These are phyloP conservation scores for Simplicillium aogashimaense DNA, from an alignment of 2,329 filamentous ascomycete genomes.

Conservation along the genomic window DNA sequence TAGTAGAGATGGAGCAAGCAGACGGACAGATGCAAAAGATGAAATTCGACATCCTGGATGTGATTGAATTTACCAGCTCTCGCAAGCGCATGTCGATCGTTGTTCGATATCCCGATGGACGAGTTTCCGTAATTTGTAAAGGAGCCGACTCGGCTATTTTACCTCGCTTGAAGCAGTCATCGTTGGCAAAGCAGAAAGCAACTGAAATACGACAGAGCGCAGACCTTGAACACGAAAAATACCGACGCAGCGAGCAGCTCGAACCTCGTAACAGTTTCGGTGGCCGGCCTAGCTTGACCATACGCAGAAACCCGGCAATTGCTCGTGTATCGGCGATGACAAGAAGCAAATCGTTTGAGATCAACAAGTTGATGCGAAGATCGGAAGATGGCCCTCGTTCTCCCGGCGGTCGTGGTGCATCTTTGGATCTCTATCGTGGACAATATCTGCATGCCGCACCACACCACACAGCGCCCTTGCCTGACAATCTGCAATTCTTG, in stretches of 20 bases:
- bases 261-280: constrained; percentile 46
- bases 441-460: constrained; percentile 17
- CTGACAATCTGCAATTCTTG: constrained; percentile 46
- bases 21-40: constrained; percentile 37
- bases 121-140: constrained; percentile 79
- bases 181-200: constrained; percentile 68
- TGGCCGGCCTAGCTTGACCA: constrained; percentile 39
- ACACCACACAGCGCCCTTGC: constrained; percentile 39
- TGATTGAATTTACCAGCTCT: constrained; percentile 85
- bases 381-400: constrained; percentile 29
- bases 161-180: constrained; percentile 62
- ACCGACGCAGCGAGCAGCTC: constrained; percentile 44
- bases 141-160: constrained; percentile 80
- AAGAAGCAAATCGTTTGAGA: constrained; percentile 36
- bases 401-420: constrained; percentile 31
- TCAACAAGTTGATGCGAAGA: constrained; percentile 24
- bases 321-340: constrained; percentile 15
- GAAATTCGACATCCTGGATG: constrained; percentile 69
- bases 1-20: constrained; percentile 30
- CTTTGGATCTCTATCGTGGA: constrained; percentile 30
- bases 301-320: constrained; percentile 33
- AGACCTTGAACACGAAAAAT: constrained; percentile 46
- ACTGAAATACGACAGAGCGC: constrained; percentile 51
- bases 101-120: constrained; percentile 73
- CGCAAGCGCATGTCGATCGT: constrained; percentile 88